phyloP scores from a whole-genome alignment of 345 rosid genomes.

The Hibiscus tridactylites region DNA sequence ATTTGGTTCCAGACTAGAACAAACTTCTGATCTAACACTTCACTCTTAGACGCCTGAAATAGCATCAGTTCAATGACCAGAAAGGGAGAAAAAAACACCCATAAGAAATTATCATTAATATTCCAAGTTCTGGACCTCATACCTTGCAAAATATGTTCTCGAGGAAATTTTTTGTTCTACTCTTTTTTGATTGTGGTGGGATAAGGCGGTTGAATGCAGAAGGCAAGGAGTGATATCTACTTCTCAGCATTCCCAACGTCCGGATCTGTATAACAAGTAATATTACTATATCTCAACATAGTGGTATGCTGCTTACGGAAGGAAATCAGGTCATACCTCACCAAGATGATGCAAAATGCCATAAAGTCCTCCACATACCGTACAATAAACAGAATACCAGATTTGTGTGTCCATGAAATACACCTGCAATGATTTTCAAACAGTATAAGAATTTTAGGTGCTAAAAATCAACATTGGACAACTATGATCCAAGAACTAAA shows the following conservation, averaged over 20 bases:
- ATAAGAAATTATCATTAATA: background rate
- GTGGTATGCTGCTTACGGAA: constrained; percentile 7
- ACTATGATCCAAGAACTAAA: background rate
- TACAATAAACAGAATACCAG: constrained; percentile 95
- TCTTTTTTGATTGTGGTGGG: constrained; percentile 47
- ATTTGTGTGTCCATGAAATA: constrained; percentile 98
- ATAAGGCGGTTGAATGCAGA: constrained; percentile 68
- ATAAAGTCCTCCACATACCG: constrained; percentile 82
- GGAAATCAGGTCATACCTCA: constrained; percentile 59
- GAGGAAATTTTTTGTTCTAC: constrained; percentile 36
- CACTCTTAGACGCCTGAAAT: constrained; percentile 40
- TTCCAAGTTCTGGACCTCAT: constrained; percentile 12
- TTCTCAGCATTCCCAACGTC: constrained; percentile 93
- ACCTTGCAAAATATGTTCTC: constrained; percentile 47
- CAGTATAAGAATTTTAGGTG: constrained; percentile 2
- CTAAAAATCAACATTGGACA: background rate
- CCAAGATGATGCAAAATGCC: constrained; percentile 98
- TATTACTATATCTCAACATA: constrained; percentile 13
- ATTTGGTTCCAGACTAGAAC: constrained; percentile 91
- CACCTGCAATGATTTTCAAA: constrained; percentile 37
- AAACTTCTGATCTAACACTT: constrained; percentile 63
- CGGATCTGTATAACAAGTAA: constrained; percentile 50
- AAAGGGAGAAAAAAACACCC: background rate
- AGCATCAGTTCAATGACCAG: constrained; percentile 5
- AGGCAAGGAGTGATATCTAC: constrained; percentile 83